These are phyloP conservation scores for Salicornia ramosissima DNA, from an alignment of 148 eudicot species.

Conservation along the genomic window DNA sequence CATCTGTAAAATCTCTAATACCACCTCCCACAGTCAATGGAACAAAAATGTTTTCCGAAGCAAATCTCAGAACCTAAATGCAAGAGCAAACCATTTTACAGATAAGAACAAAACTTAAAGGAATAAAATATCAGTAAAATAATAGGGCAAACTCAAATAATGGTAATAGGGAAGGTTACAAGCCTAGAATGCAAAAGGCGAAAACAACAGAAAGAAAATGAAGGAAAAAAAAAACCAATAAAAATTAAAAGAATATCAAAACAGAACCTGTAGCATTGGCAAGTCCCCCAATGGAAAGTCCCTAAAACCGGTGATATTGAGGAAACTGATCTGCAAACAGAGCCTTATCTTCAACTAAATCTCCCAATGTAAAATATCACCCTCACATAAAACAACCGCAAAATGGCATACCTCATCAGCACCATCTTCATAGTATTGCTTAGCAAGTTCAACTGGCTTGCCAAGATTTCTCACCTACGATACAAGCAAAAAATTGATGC, in stretches of 20 bases:
- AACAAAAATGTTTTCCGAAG: conserved; percentile 92
- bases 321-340: conserved; percentile 71
- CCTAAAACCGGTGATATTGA: conserved; percentile 92
- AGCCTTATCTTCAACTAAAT: conserved; percentile 12
- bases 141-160: not conserved
- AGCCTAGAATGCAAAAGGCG: not conserved
- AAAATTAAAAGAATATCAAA: conserved; percentile 3
- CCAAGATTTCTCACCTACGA: conserved; percentile 93
- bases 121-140: not conserved
- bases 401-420: conserved; percentile 86
- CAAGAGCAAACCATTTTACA: conserved; percentile 4
- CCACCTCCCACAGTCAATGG: conserved; percentile 99
- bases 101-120: not conserved
- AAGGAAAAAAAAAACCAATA: not conserved
- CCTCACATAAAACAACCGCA: not conserved
- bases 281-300: conserved; percentile 95
- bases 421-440: conserved; percentile 86
- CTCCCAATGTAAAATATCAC: not conserved
- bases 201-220: not conserved
- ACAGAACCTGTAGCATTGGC: conserved; percentile 88
- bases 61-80: conserved; percentile 60
- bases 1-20: conserved; percentile 95
- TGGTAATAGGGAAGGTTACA: no score
- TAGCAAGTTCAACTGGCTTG: conserved; percentile 97
- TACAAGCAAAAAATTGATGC: conserved; percentile 6